Evolutionary conservation across 352 stramenopile species (phyloP).

Genomic region (Aphanomyces stellatus): DNA sequence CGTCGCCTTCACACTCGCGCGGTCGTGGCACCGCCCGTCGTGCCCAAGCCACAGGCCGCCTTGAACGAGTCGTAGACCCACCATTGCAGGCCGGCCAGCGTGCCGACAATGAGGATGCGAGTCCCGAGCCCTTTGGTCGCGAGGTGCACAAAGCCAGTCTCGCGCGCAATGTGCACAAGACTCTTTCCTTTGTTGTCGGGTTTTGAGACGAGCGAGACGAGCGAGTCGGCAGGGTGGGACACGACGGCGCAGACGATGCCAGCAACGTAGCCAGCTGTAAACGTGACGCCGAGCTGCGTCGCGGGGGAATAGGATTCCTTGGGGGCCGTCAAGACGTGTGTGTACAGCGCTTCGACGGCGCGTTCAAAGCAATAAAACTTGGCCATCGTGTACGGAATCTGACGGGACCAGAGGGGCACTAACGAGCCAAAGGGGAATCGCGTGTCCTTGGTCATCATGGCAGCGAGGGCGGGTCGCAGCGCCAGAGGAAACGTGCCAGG

Average conservation of each 20-base stretch:
- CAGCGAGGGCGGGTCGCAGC: conserved; percentile 27
- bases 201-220: conserved; percentile 74
- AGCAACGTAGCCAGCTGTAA: conserved; percentile 84
- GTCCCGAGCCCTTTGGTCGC: conserved; percentile 27
- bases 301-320: conserved; percentile 35
- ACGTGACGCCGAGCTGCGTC: conserved; percentile 73
- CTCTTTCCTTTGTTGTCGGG: conserved; percentile 23
- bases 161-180: conserved; percentile 21
- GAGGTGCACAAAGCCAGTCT: conserved; percentile 26
- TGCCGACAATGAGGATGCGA: conserved; percentile 57
- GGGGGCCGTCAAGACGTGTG: conserved; percentile 36
- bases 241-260: conserved; percentile 87
- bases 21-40: conserved; percentile 30
- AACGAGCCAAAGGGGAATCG: conserved; percentile 38
- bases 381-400: conserved; percentile 88
- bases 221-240: conserved; percentile 87
- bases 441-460: conserved; percentile 28
- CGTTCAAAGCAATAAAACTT: conserved; percentile 86
- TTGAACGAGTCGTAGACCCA: conserved; percentile 64
- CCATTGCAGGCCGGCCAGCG: conserved; percentile 57
- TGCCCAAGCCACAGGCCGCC: conserved; percentile 29
- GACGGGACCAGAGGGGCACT: conserved; percentile 26
- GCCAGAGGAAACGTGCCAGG: conserved; percentile 32
- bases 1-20: too few species aligned
- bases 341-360: conserved; percentile 62